phyloP scores from a whole-genome alignment of 1,139 yeast species.

The Taiozyma sp. region DNA sequence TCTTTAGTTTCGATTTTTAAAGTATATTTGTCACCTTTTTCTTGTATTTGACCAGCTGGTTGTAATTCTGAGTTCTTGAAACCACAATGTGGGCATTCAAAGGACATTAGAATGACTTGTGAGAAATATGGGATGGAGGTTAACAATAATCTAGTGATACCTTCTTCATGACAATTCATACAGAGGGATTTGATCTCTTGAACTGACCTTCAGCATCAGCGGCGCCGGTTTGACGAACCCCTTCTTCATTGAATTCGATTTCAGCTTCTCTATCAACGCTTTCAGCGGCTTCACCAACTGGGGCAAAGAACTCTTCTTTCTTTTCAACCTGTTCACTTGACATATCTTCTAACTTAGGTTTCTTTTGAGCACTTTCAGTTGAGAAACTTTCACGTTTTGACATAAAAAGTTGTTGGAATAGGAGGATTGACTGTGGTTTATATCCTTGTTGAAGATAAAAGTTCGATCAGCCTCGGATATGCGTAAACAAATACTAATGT shows the following conservation, averaged over 20 bases:
- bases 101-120: constrained; percentile 92
- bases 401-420: neutral
- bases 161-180: constrained; percentile 90
- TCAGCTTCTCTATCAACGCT: constrained; percentile 25
- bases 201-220: constrained; percentile 86
- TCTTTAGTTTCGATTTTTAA: constrained; percentile 64
- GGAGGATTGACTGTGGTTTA: neutral
- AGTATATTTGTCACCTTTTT: constrained; percentile 75
- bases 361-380: neutral
- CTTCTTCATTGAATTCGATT: constrained; percentile 25
- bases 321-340: constrained; percentile 13
- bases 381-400: neutral
- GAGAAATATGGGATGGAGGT: constrained; percentile 90
- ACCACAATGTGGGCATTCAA: constrained; percentile 93
- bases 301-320: constrained; percentile 43
- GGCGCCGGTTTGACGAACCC: constrained; percentile 53
- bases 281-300: constrained; percentile 58
- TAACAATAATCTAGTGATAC: constrained; percentile 75
- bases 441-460: neutral
- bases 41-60: constrained; percentile 86
- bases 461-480: neutral
- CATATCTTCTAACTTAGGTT: constrained; percentile 2
- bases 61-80: constrained; percentile 90
- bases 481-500: neutral
- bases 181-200: constrained; percentile 94